These are phyloP conservation scores for Fusarium armeniacum DNA, from an alignment of 2,329 filamentous ascomycete genomes.

Conservation along the genomic window DNA sequence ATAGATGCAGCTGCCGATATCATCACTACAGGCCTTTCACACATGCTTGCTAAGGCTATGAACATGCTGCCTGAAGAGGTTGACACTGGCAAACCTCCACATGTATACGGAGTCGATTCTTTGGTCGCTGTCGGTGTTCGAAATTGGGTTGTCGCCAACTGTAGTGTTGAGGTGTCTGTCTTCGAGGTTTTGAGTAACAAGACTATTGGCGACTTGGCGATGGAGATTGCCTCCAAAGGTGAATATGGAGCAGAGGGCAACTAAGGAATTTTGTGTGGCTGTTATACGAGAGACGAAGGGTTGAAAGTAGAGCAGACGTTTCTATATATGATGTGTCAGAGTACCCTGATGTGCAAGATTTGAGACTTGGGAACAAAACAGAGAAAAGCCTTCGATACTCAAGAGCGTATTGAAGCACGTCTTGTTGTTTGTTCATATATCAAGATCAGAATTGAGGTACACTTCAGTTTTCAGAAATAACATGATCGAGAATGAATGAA, in stretches of 20 bases:
- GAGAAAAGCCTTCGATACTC: background rate
- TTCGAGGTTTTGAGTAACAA: conserved; percentile 63
- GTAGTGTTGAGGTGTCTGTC: conserved; percentile 60
- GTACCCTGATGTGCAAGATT: background rate
- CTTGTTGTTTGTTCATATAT: conserved; percentile 2
- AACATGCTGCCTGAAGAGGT: conserved; percentile 62
- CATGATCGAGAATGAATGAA: background rate
- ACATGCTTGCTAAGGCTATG: conserved; percentile 61
- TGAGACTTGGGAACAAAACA: conserved; percentile 5
- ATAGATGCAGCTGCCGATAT: conserved; percentile 52
- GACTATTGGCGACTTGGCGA: conserved; percentile 57
- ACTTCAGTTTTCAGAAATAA: background rate
- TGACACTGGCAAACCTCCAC: conserved; percentile 58
- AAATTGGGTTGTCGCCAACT: conserved; percentile 64
- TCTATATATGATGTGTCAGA: conserved; percentile 10
- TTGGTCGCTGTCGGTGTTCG: conserved; percentile 66
- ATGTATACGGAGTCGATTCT: conserved; percentile 66
- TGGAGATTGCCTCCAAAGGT: conserved; percentile 54
- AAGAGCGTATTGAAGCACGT: background rate
- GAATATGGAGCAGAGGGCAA: conserved; percentile 45
- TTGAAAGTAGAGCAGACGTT: background rate
- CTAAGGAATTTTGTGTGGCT: background rate
- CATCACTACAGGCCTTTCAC: conserved; percentile 55
- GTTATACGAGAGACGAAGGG: background rate
- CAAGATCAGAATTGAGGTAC: background rate